Base-by-base conservation (phyloP, 257 asterid genomes). In the Plantago major region DNA sequence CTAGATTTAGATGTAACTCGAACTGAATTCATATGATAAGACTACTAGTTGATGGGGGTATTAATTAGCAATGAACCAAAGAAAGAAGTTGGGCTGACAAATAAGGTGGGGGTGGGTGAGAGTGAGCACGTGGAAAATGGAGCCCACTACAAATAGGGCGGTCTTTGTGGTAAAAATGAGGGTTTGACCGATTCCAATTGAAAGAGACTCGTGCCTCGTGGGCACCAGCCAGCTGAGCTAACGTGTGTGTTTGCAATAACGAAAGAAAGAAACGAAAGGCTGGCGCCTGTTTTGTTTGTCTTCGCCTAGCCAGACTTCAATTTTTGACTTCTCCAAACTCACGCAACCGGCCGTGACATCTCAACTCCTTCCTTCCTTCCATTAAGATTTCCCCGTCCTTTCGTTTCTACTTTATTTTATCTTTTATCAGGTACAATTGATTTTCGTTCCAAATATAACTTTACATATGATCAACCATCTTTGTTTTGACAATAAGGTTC, bases 121-220 rank as follows among this genome's bases (percentile, higher is more conserved):
- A 22, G 6, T 33, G 3, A 51, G 69, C 78, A 78, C 76, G 80
- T 74, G 80, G 76, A 22, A 4, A 7, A 6, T 58, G 73, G 74
- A 15, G 40, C 71, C 78, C 59, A 65, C 42, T 30, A 13, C 7
- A 33, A 33, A 33, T 33, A 11, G 11, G 55, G 38, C 70, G 64
- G 54, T 62, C 65, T 42, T 69, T 50, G 46, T 68, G 65, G 80
- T 78, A 75, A 71, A 68, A 63, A n/a, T 7, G 1, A 37, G 61
- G 73, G 76, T 66, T 74, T 78, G 81, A 78, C 81, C 66, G 55
- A 42, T 62, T 68, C 66, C 53, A 64, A 13, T 5, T 19, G 66
- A 71, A 66, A 55, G 71, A 15, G 74, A 69, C 70, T 59, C 67
- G 55, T 64, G 48, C 77, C 67, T n/a, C n/a, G n/a, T n/a, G n/a